These are phyloP conservation scores for Saraca asoca DNA, from an alignment of 331 rosid species.

Conservation along the genomic window DNA sequence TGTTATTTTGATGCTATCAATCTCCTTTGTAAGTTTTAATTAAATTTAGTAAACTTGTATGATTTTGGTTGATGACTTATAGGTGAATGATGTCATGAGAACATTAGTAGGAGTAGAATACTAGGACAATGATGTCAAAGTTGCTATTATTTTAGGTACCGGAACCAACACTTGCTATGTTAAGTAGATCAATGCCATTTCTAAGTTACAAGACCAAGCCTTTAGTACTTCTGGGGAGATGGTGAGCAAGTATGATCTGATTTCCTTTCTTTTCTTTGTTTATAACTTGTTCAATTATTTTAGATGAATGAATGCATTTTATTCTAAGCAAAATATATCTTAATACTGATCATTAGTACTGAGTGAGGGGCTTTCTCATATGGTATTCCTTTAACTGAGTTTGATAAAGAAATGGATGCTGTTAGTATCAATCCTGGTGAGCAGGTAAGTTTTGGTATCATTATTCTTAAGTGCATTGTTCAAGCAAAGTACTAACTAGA, in stretches of 20 bases:
- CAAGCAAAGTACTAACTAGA: slow-evolving; percentile 1
- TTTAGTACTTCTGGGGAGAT: too few relatives aligned
- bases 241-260: too few relatives aligned
- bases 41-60: background rate
- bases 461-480: background rate
- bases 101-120: slow-evolving; percentile 72
- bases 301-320: too few relatives aligned
- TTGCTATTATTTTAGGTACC: too few relatives aligned
- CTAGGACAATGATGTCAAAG: too few relatives aligned
- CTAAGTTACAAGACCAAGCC: too few relatives aligned
- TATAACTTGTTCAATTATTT: too few relatives aligned
- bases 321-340: slow-evolving; percentile 32
- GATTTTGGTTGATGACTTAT: slow-evolving; percentile 14
- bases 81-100: slow-evolving; percentile 90
- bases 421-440: slow-evolving; percentile 89
- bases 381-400: slow-evolving; percentile 75
- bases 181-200: too few relatives aligned
- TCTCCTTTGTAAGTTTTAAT: slow-evolving; percentile 14
- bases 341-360: slow-evolving; percentile 70
- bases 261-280: too few relatives aligned
- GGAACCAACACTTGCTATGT: too few relatives aligned
- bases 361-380: slow-evolving; percentile 94
- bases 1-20: slow-evolving; percentile 17
- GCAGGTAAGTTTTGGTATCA: too few relatives aligned
- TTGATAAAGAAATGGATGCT: slow-evolving; percentile 87